These are phyloP conservation scores for Pseudogymnoascus sp. DNA, from an alignment of 2,329 filamentous ascomycete genomes.

Conservation along the genomic window DNA sequence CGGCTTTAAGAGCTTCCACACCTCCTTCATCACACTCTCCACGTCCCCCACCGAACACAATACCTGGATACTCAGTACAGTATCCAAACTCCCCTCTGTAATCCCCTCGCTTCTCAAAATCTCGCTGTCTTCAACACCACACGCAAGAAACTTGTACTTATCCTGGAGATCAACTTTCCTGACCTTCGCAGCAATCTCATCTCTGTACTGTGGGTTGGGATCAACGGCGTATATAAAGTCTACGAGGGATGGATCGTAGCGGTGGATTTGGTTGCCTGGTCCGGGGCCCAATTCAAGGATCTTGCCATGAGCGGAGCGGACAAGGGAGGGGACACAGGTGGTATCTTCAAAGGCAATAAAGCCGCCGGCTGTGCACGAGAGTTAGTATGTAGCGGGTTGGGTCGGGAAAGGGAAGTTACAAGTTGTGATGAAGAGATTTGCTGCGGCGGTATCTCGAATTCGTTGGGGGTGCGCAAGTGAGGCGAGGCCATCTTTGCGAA, in stretches of 20 bases:
- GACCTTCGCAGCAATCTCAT: slow-evolving; percentile 27
- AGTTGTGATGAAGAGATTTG: slow-evolving; percentile 20
- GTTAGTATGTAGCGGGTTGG: slow-evolving; percentile 10
- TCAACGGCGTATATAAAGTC: slow-evolving; percentile 35
- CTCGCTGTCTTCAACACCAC: slow-evolving; percentile 34
- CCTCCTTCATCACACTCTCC: slow-evolving; percentile 24
- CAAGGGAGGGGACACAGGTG: slow-evolving; percentile 28
- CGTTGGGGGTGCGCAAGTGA: slow-evolving; percentile 14
- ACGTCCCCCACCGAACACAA: slow-evolving; percentile 34
- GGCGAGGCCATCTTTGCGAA: slow-evolving; percentile 19
- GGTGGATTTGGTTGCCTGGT: slow-evolving; percentile 36
- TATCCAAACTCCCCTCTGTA: slow-evolving; percentile 31
- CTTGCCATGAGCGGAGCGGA: slow-evolving; percentile 26
- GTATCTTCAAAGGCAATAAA: slow-evolving; percentile 31
- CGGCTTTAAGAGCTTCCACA: slow-evolving; percentile 38
- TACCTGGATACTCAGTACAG: slow-evolving; percentile 37
- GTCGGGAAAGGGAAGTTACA: slow-evolving; percentile 16
- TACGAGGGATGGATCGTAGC: slow-evolving; percentile 30
- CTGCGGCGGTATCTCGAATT: slow-evolving; percentile 21
- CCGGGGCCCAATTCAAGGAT: slow-evolving; percentile 40
- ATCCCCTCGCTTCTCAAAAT: slow-evolving; percentile 33
- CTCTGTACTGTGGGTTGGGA: slow-evolving; percentile 31
- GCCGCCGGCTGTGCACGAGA: slow-evolving; percentile 17
- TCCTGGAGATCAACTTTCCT: slow-evolving; percentile 26
- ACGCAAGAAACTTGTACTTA: slow-evolving; percentile 33